Percentiles rank a stretch among this genome's conserved stretches.
Conservation (phyloP, 179 eudicot genomes). For the Corrigiola litoralis region DNA sequence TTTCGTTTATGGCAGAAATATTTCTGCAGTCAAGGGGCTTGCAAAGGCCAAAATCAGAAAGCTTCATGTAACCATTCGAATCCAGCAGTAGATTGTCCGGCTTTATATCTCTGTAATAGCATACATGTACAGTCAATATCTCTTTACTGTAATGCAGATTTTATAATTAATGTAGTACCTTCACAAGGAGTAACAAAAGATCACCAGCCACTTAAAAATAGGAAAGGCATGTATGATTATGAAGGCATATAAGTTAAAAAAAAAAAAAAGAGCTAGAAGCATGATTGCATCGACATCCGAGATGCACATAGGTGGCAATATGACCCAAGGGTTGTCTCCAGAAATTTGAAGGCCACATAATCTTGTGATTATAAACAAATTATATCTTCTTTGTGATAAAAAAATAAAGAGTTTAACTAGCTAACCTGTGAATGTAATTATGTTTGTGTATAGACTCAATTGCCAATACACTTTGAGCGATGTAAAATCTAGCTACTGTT, state of each 20-base stretch:
- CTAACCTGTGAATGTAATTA: conserved; percentile 75
- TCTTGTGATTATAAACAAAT: too few relatives aligned
- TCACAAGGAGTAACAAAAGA: too few relatives aligned
- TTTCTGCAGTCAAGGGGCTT: conserved; percentile 72
- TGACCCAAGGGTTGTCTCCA: too few relatives aligned
- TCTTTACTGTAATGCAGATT: too few relatives aligned
- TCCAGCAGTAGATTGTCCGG: conserved; percentile 86
- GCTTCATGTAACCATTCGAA: conserved; percentile 71
- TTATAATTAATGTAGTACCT: too few relatives aligned
- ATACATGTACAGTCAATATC: too few relatives aligned
- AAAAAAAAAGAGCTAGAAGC: not conserved
- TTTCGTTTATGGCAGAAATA: conserved; percentile 39
- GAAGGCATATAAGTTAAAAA: not conserved
- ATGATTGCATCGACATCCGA: too few relatives aligned
- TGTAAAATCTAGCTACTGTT: conserved; percentile 64
- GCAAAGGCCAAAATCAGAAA: conserved; percentile 89
- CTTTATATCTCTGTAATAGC: conserved; percentile 59
- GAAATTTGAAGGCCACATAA: too few relatives aligned
- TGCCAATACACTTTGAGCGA: conserved; percentile 72
- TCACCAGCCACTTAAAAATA: too few relatives aligned
- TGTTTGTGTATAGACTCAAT: conserved; percentile 73
- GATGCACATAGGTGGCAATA: too few relatives aligned
- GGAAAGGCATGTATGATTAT: not conserved
- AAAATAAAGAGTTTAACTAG: not conserved
- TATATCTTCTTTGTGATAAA: too few relatives aligned